phyloP scores from a whole-genome alignment of 345 rosid genomes.

The Melaleuca alternifolia region DNA sequence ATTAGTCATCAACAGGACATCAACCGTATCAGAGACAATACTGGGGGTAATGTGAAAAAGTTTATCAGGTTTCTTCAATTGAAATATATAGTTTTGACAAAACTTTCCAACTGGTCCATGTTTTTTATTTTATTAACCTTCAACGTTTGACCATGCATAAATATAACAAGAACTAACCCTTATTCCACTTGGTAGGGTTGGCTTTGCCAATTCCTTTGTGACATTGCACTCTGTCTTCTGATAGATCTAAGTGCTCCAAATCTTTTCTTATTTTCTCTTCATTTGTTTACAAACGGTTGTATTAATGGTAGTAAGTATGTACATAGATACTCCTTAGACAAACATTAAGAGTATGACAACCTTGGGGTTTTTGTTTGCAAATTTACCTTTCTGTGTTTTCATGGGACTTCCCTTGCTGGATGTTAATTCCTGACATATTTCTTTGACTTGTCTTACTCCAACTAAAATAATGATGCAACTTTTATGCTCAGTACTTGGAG shows the following conservation, averaged over 20 bases:
- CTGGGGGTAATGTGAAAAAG: constrained; percentile 51
- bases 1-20: constrained; percentile 39
- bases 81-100: neutral
- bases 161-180: neutral
- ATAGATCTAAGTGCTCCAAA: neutral
- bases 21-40: constrained; percentile 35
- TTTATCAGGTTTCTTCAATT: neutral
- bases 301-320: neutral
- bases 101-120: neutral
- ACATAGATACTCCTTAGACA: neutral
- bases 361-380: neutral
- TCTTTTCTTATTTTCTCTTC: neutral
- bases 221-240: neutral
- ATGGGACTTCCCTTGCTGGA: neutral
- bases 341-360: neutral
- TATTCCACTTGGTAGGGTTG: neutral
- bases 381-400: neutral
- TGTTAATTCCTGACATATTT: neutral
- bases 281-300: neutral
- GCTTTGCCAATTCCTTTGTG: neutral
- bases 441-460: neutral
- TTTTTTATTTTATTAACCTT: neutral
- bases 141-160: neutral
- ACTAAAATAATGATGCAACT: neutral
- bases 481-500: neutral